These are phyloP conservation scores for Schrenkiella parvula DNA, from an alignment of 345 rosid species.

Conservation along the genomic window DNA sequence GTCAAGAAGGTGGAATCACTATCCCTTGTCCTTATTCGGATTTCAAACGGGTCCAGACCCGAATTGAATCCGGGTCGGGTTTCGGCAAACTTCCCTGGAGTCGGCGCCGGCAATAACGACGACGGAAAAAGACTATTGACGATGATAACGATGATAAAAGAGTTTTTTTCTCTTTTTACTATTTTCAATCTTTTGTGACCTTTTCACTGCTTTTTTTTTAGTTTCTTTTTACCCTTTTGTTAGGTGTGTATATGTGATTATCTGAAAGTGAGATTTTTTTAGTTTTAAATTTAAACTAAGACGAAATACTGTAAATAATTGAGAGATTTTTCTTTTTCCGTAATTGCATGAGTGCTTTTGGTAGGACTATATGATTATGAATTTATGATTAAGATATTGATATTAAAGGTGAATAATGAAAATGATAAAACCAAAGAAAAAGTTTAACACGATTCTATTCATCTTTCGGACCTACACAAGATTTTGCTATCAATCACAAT, in stretches of 20 bases:
- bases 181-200: constrained; percentile 11
- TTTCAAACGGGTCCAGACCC: constrained; percentile 75
- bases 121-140: not conserved
- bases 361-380: constrained; percentile 13
- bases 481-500: constrained; percentile 26
- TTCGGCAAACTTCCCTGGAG: constrained; percentile 39
- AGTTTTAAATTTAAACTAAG: not conserved
- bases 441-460: constrained; percentile 24
- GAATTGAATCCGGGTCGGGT: constrained; percentile 55
- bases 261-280: constrained; percentile 2
- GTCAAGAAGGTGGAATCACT: constrained; percentile 82
- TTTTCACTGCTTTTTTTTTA: not conserved
- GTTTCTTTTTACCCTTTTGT: not conserved
- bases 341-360: constrained; percentile 10
- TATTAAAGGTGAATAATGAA: constrained; percentile 16
- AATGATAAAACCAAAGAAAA: constrained; percentile 11
- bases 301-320: constrained; percentile 16
- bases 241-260: constrained; percentile 9
- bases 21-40: constrained; percentile 82
- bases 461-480: constrained; percentile 24
- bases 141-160: constrained; percentile 16
- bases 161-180: not conserved
- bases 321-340: not conserved
- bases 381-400: constrained; percentile 19
- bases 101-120: constrained; percentile 32